Evolutionary conservation across 805 yeast species (phyloP).

Genomic region (Schizosaccharomyces lindneri): DNA sequence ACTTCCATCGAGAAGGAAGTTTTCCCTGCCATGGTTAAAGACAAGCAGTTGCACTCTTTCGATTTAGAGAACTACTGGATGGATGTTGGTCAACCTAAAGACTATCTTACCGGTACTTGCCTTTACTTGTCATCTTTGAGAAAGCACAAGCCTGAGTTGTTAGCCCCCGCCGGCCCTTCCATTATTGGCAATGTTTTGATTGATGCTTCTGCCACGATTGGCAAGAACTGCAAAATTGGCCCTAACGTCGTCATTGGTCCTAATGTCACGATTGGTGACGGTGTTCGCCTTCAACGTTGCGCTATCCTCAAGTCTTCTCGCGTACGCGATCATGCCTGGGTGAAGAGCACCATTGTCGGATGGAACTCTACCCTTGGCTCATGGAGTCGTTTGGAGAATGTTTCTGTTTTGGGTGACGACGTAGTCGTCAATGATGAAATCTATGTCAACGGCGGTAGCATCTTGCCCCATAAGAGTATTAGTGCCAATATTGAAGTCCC

Average conservation of each 20-base stretch:
- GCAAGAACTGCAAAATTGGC: constrained; percentile 83
- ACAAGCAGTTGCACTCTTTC: constrained; percentile 71
- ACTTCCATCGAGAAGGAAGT: constrained; percentile 98
- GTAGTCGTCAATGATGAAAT: constrained; percentile 95
- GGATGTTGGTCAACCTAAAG: constrained; percentile 99
- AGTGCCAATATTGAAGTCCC: constrained; percentile 92
- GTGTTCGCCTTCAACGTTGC: constrained; percentile 92
- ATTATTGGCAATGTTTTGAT: constrained; percentile 57
- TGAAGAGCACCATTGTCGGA: constrained; percentile 92
- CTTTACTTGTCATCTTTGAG: constrained; percentile 69
- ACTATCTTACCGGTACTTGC: constrained; percentile 87
- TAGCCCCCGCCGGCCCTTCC: constrained; percentile 18
- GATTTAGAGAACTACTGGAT: constrained; percentile 99
- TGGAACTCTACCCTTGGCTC: constrained; percentile 96
- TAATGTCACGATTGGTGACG: constrained; percentile 83
- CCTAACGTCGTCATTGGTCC: constrained; percentile 97
- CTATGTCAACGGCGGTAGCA: constrained; percentile 98
- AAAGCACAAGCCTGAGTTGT: constrained; percentile 48
- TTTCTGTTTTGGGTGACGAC: constrained; percentile 94
- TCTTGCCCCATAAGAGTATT: constrained; percentile 93
- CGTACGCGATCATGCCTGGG: constrained; percentile 93
- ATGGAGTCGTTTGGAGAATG: constrained; percentile 98
- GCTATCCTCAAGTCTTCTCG: constrained; percentile 76
- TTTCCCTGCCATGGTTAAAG: constrained; percentile 85
- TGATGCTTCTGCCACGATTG: constrained; percentile 85